Conservation (phyloP, 345 rosid species). For the Eucalyptus brandiana region DNA sequence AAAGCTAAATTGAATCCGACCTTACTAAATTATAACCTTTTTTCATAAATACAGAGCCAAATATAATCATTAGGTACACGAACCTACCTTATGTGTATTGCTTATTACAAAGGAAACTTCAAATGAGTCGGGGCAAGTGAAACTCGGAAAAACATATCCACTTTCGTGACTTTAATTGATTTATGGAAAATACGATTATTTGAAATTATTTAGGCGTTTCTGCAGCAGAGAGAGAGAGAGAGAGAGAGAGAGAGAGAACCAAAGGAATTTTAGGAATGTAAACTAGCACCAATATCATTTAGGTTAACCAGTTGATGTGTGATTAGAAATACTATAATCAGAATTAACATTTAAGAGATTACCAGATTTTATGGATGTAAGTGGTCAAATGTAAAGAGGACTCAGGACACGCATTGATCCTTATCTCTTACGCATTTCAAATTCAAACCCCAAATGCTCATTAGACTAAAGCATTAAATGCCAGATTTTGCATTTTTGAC, state of each 20-base stretch:
- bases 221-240: neutral
- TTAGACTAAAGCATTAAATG: neutral
- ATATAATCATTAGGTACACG: neutral
- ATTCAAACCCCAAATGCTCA: neutral
- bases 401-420: neutral
- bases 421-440: neutral
- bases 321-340: neutral
- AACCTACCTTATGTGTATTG: neutral
- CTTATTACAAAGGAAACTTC: neutral
- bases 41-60: neutral
- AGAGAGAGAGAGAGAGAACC: neutral
- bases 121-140: neutral
- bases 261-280: neutral
- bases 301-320: neutral
- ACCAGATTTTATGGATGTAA: neutral
- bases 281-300: neutral
- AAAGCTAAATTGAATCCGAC: neutral
- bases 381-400: neutral
- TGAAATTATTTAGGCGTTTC: neutral
- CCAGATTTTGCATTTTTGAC: neutral
- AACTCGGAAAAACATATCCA: neutral
- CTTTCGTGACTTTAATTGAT: neutral
- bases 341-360: neutral
- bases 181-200: neutral
- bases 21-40: neutral